These are phyloP conservation scores for Calocera cornea DNA, from an alignment of 768 basidiomycete species.

Conservation along the genomic window DNA sequence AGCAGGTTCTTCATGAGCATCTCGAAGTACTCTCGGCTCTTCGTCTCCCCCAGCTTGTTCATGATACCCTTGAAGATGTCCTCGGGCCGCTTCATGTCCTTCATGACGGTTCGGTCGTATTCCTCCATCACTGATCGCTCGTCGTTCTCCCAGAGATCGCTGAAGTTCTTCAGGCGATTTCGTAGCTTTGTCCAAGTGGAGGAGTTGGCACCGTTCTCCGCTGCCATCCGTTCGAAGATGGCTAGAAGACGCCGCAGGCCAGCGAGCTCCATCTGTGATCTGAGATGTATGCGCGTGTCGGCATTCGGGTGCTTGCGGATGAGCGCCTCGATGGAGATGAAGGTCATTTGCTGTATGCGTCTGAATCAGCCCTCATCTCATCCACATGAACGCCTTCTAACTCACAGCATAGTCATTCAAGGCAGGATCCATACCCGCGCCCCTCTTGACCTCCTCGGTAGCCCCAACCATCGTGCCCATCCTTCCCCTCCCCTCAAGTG, in stretches of 20 bases:
- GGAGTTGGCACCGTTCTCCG: neutral
- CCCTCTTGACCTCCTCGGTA: slow-evolving; percentile 71
- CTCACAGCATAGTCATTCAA: slow-evolving; percentile 79
- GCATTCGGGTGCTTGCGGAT: slow-evolving; percentile 56
- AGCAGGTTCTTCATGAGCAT: slow-evolving; percentile 91
- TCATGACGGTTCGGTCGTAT: slow-evolving; percentile 60
- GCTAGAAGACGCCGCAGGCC: slow-evolving; percentile 62
- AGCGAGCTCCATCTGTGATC: slow-evolving; percentile 77
- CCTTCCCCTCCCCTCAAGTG: slow-evolving; percentile 70
- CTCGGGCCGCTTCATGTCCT: slow-evolving; percentile 62
- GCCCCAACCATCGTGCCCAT: slow-evolving; percentile 95
- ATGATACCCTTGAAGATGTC: slow-evolving; percentile 79
- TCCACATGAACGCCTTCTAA: slow-evolving; percentile 17
- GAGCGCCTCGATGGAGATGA: slow-evolving; percentile 59
- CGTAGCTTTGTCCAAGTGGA: neutral
- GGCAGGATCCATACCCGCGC: slow-evolving; percentile 48
- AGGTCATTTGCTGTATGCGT: slow-evolving; percentile 44
- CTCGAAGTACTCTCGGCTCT: slow-evolving; percentile 71
- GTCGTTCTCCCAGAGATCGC: slow-evolving; percentile 59
- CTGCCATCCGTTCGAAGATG: neutral
- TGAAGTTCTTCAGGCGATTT: slow-evolving; percentile 48
- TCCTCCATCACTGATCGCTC: slow-evolving; percentile 57
- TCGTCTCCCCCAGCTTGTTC: slow-evolving; percentile 60
- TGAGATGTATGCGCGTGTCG: slow-evolving; percentile 73
- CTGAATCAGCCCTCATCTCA: neutral